Percentiles rank a stretch among this genome's conserved stretches.
Conservation (phyloP, 148 eudicot species). For the Amaranthus palmeri region DNA sequence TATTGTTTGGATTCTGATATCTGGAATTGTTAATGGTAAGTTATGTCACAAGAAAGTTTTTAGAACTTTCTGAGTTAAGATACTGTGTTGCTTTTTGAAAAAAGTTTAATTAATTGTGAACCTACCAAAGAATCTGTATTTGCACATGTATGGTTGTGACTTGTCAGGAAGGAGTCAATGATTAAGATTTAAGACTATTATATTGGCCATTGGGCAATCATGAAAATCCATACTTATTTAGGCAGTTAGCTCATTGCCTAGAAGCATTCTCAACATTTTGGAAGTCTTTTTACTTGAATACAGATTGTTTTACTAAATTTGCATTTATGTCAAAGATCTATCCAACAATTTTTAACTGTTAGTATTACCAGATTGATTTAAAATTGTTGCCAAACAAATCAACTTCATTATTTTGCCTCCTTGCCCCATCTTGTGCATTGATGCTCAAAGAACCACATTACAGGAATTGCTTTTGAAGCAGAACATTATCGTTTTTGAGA, state of each 20-base stretch:
- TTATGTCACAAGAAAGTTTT: not conserved
- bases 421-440: not conserved
- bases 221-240: not conserved
- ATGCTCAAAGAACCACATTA: not conserved
- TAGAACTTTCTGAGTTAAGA: not conserved
- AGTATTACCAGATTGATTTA: not conserved
- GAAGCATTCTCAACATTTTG: no score
- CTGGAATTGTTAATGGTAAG: not conserved
- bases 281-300: no score
- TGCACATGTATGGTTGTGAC: conserved; percentile 4
- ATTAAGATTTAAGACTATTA: not conserved
- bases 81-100: no score
- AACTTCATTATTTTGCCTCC: not conserved
- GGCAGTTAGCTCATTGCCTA: not conserved
- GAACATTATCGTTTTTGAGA: not conserved
- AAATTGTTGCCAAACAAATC: not conserved
- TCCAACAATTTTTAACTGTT: no score
- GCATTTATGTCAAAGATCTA: no score
- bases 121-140: not conserved
- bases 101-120: no score
- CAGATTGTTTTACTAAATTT: no score
- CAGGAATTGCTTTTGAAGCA: not conserved
- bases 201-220: not conserved
- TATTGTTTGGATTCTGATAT: not conserved
- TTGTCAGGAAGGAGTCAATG: not conserved